Percentiles rank a stretch among this genome's conserved stretches.
These are phyloP conservation scores for Cryomyces minteri DNA, from an alignment of 495 filamentous ascomycete species.

Conservation along the genomic window DNA sequence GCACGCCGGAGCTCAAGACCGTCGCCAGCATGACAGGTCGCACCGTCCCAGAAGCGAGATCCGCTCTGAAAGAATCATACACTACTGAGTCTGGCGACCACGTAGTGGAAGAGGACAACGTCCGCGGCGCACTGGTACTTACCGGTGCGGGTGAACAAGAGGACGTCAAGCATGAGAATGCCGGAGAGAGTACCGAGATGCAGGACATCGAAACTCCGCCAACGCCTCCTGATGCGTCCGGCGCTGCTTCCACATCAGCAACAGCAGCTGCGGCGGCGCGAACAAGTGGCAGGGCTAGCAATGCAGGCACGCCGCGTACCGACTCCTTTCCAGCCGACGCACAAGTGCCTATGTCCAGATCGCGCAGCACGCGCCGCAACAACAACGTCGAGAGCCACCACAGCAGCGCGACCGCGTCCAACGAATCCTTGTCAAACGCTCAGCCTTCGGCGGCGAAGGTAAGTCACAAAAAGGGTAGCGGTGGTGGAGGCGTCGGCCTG, in stretches of 20 bases:
- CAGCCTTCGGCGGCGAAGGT: background rate
- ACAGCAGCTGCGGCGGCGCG: background rate
- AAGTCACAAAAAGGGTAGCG: background rate
- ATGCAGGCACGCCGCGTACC: conserved; percentile 7
- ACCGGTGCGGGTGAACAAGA: background rate
- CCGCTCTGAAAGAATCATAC: conserved; percentile 1
- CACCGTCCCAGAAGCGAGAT: conserved; percentile 1
- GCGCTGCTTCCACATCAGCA: background rate
- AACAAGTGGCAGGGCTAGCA: conserved; percentile 6
- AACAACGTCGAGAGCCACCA: background rate
- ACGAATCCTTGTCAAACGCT: background rate
- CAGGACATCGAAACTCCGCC: background rate
- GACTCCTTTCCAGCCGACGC: conserved; percentile 3
- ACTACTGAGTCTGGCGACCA: background rate
- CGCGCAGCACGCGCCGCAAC: conserved; percentile 7
- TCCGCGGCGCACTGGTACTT: conserved; percentile 2
- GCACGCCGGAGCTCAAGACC: conserved; percentile 2
- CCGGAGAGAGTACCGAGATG: background rate
- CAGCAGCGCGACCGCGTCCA: background rate
- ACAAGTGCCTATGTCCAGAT: conserved; percentile 3
- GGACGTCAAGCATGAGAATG: background rate
- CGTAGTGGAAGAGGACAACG: background rate
- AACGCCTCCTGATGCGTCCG: background rate
- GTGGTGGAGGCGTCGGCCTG: background rate
- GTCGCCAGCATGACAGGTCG: conserved; percentile 2